Conservation (phyloP, 225 moss, liverwort and hornwort genomes). For the Antitrichia curtipendula region DNA sequence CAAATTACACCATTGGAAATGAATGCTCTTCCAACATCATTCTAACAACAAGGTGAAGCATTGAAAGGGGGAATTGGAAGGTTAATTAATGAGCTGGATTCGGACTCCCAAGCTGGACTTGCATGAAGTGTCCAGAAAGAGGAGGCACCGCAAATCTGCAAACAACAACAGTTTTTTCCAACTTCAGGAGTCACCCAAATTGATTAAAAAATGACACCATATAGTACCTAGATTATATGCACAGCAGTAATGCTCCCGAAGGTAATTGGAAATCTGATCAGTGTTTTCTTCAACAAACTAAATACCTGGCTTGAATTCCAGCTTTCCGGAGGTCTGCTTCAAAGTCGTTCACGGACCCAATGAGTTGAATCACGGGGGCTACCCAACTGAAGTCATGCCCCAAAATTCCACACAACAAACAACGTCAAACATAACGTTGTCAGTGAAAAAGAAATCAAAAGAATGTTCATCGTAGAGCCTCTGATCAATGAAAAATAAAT, state of each 20-base stretch:
- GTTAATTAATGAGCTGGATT: neutral
- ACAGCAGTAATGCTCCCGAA: neutral
- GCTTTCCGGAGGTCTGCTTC: constrained; percentile 20
- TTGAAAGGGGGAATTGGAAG: neutral
- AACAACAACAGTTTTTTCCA: neutral
- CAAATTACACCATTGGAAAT: neutral
- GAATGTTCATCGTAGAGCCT: neutral
- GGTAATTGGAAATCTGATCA: neutral
- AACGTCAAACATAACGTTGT: neutral
- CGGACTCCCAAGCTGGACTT: neutral
- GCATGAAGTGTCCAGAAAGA: constrained; percentile 25
- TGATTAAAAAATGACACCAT: neutral
- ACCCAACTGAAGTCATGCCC: constrained; percentile 4
- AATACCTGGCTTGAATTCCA: constrained; percentile 22
- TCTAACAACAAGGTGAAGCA: no score
- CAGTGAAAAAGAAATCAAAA: neutral
- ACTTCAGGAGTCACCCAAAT: neutral
- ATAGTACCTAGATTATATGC: neutral
- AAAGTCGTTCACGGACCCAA: constrained; percentile 17
- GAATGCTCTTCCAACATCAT: neutral
- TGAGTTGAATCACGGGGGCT: constrained; percentile 11
- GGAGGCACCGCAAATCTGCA: constrained; percentile 27
- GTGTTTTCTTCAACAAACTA: neutral
- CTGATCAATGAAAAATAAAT: neutral
- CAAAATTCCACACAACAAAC: neutral